Percentiles rank a stretch among this genome's conserved stretches.
Conservation (phyloP, 345 rosid genomes). For the Camelina neglecta region DNA sequence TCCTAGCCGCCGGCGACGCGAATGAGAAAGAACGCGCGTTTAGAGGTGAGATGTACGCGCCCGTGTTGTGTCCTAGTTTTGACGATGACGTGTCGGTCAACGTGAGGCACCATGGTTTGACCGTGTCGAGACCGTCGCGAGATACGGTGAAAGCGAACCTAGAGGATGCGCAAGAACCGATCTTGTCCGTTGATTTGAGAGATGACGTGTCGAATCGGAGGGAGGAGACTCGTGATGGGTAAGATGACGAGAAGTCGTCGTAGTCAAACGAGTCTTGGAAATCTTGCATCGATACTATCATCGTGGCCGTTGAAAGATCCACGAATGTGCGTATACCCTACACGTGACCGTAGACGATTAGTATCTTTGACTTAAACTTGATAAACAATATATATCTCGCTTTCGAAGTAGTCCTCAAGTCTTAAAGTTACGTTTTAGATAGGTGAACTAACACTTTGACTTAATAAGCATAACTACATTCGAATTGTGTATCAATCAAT, state of each 20-base stretch:
- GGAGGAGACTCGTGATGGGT: conserved; percentile 82
- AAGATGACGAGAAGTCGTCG: conserved; percentile 65
- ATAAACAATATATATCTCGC: background rate
- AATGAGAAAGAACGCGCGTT: conserved; percentile 91
- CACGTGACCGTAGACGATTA: conserved; percentile 40
- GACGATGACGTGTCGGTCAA: conserved; percentile 69
- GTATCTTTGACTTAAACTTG: background rate
- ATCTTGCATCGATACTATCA: conserved; percentile 73
- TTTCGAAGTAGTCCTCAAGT: background rate
- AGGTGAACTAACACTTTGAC: conserved; percentile 43
- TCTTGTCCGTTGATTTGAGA: conserved; percentile 63
- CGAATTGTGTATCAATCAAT: background rate
- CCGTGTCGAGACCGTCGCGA: conserved; percentile 82
- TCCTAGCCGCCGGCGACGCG: conserved; percentile 76
- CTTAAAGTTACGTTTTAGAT: background rate
- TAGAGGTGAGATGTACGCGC: conserved; percentile 79
- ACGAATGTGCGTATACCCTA: conserved; percentile 94
- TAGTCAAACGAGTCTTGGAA: conserved; percentile 76
- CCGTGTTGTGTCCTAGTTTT: conserved; percentile 53
- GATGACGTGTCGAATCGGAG: conserved; percentile 82
- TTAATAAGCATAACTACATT: background rate
- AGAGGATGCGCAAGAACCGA: conserved; percentile 75
- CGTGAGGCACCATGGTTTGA: conserved; percentile 93
- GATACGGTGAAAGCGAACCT: conserved; percentile 96
- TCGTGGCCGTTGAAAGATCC: conserved; percentile 72